Evolutionary conservation across 169 alveolate genomes (phyloP), one percentile per base, ranked within the genome.

Genomic region (Sarcocystis neurona): DNA sequence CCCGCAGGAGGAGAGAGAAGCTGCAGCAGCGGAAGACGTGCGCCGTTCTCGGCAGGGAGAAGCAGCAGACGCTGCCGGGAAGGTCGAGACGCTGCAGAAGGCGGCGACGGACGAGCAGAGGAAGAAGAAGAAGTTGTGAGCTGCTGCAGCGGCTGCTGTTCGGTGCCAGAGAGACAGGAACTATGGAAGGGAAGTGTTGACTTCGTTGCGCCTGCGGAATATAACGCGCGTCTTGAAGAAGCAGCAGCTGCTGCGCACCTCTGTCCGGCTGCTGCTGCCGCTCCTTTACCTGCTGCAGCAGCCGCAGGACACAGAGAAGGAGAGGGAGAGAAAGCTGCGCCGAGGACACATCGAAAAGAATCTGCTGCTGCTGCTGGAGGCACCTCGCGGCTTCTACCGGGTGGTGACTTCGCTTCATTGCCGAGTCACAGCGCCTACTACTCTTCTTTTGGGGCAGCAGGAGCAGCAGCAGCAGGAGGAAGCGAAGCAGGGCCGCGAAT

Each of bases 171-270:
- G 39, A n/a, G 91, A 1, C 72, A 48, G 37, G 91, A 87, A 32
- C 72, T 87, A 70, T 87, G 91, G 91, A 87, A 87, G 58, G 91
- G 91, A 32, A 75, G 87, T 58, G 87, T 87, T 34, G 91, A 87
- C 60, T 87, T 87, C n/a, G 91, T 87, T n/a, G 91, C 91, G 48
- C 91, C 91, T 27, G 39, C 48, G 43, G 91, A 68, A 43, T 87
- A 58, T 27, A 87, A 66, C 44, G 82, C 43, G 47, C 68, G 60
- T 27, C 3, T 87, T n/a, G 75, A 72, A 53, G 46, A 32, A n/a
- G 79, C 91, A 48, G 41, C 4, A 30, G 89, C 89, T 18, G 41
- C 5, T 56, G 44, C 68, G 63, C 47, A 39, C 20, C 37, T 78
- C 56, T 30, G 79, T 44, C 48, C 41, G 77, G 27, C 6, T 44